Percentiles rank a stretch among this genome's conserved stretches.
phyloP scores from a whole-genome alignment of 305 asterid species.

The Nicotiana rustica region DNA sequence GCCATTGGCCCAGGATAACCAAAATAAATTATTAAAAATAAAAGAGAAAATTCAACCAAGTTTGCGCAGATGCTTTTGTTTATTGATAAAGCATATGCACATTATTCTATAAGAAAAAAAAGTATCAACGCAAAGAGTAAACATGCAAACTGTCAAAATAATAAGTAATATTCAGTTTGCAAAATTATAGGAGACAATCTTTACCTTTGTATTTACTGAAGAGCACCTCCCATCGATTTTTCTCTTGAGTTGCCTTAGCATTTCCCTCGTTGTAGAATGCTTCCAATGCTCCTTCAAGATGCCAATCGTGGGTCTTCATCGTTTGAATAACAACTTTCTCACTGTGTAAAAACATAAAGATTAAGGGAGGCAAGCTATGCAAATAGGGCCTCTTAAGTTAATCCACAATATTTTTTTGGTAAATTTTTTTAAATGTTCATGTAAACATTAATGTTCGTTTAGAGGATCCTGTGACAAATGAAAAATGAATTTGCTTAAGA shows the following conservation, averaged over 20 bases:
- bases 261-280: slow-evolving; percentile 84
- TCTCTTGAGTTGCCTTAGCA: slow-evolving; percentile 68
- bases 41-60: not conserved
- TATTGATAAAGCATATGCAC: not conserved
- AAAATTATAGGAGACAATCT: slow-evolving; percentile 8
- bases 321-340: slow-evolving; percentile 85
- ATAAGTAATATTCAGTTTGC: not conserved
- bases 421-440: not conserved
- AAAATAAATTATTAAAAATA: not conserved
- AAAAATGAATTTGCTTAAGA: not conserved
- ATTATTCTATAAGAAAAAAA: not conserved
- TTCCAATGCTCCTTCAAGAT: slow-evolving; percentile 95
- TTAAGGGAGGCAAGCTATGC: slow-evolving; percentile 30
- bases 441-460: slow-evolving; percentile 3
- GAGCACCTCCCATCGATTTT: slow-evolving; percentile 88
- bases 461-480: not conserved
- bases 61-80: not conserved
- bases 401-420: not conserved
- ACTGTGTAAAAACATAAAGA: slow-evolving; percentile 53
- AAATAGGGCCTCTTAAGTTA: slow-evolving; percentile 28
- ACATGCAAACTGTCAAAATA: not conserved
- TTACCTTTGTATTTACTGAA: slow-evolving; percentile 89
- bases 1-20: not conserved
- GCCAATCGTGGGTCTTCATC: slow-evolving; percentile 90
- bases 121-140: not conserved